These are phyloP conservation scores for Thecaphora thlaspeos DNA, from an alignment of 1,284 basidiomycete genomes.

Conservation along the genomic window DNA sequence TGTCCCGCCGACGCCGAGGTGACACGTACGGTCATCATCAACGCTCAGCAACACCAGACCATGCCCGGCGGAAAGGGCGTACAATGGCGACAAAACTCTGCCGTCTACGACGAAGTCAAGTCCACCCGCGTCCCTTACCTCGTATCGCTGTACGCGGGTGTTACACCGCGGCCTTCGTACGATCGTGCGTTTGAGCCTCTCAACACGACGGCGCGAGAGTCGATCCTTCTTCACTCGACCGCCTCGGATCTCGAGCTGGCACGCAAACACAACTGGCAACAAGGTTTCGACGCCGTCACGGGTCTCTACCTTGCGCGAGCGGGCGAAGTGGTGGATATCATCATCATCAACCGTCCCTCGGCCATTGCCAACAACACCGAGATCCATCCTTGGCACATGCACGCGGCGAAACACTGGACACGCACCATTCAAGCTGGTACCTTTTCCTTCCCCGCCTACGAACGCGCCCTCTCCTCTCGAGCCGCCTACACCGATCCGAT, in stretches of 20 bases:
- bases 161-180: background rate
- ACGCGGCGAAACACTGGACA: slow-evolving; percentile 27
- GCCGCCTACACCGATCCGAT: slow-evolving; percentile 12
- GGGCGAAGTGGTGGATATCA: slow-evolving; percentile 37
- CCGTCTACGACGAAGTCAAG: slow-evolving; percentile 9
- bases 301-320: slow-evolving; percentile 28
- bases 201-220: too few relatives aligned
- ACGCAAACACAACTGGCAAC: background rate
- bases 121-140: slow-evolving; percentile 19
- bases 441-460: slow-evolving; percentile 15
- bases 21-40: slow-evolving; percentile 28
- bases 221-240: too few relatives aligned
- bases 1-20: slow-evolving; percentile 29
- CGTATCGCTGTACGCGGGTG: slow-evolving; percentile 19
- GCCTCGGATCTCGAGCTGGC: slow-evolving; percentile 4
- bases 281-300: slow-evolving; percentile 7
- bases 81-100: slow-evolving; percentile 21
- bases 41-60: slow-evolving; percentile 24
- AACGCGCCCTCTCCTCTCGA: background rate
- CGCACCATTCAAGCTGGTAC: slow-evolving; percentile 29
- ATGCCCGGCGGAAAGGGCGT: slow-evolving; percentile 8
- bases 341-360: slow-evolving; percentile 33
- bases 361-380: slow-evolving; percentile 6
- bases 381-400: slow-evolving; percentile 46
- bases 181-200: too few relatives aligned